Base-by-base conservation (phyloP, 2,329 filamentous ascomycete genomes). In the Botryotinia convoluta region DNA sequence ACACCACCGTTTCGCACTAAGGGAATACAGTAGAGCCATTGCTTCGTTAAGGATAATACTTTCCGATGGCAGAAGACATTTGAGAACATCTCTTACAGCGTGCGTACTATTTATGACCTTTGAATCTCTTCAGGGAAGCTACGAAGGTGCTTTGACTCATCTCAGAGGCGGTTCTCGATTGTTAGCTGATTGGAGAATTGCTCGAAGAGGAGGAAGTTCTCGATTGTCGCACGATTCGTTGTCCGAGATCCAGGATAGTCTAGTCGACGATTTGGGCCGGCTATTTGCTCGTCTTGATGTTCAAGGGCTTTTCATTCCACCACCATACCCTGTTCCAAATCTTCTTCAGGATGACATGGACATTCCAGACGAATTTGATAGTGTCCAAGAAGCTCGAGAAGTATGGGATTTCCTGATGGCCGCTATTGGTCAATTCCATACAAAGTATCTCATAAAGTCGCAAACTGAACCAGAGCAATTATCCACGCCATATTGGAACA, bases 31-130 rank as follows among this genome's bases (percentile, higher is more conserved):
- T 72, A 75, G 77, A 63, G 78, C 79, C 12, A 80, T 80, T 59
- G 76, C 78, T 26, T 74, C 79, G n/a, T 60, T 80, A 4, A 74
- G 79, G 61, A 73, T 72, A 16, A 76, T 79, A 12, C 75, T 80
- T 42, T 77, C 76, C 1, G 79, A 80, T 69, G 79, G 79, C 5
- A 77, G 79, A 42, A 74, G 79, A 32, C 79, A 80, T 75, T 69
- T 80, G 62, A 77, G 79, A 44, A 80, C 79, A 26, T 80, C 78
- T 20, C 74, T 80, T 22, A 80, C 79, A 61, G 78, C 75, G 26
- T 80, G 79, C 64, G 79, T 79, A 35, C 67, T 80, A 22, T 80
- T 79, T 62, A 80, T 80, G 79, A 77, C 77, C 18, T 79, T 80
- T 61, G 79, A 80, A 71, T 78, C 79, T 37, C 74, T 80, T 20